Evolutionary conservation across 345 rosid genomes (phyloP).

Genomic region (Salix suchowensis): DNA sequence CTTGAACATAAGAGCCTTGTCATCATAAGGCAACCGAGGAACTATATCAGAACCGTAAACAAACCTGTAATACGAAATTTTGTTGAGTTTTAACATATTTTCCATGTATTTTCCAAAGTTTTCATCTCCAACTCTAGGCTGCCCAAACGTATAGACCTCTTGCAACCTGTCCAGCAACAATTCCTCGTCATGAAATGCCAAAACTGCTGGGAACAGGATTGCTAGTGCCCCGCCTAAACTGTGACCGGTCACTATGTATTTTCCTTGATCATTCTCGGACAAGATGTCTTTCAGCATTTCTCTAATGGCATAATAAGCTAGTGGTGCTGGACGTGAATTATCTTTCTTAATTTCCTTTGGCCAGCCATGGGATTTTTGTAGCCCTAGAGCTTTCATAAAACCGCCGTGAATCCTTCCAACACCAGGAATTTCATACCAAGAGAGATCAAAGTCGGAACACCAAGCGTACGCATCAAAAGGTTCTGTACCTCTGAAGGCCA

Average conservation of each 20-base stretch:
- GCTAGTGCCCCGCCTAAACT: conserved; percentile 81
- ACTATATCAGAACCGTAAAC: conserved; percentile 69
- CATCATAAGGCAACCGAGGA: conserved; percentile 58
- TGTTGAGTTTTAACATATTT: conserved; percentile 31
- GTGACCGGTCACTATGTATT: conserved; percentile 57
- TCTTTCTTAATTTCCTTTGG: conserved; percentile 34
- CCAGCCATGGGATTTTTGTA: conserved; percentile 56
- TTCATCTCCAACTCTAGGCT: conserved; percentile 74
- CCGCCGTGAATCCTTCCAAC: conserved; percentile 73
- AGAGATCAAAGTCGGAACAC: conserved; percentile 66
- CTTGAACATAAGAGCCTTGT: background rate
- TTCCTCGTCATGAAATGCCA: conserved; percentile 47
- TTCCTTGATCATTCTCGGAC: conserved; percentile 30
- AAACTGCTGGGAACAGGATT: conserved; percentile 50
- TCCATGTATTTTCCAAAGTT: conserved; percentile 55
- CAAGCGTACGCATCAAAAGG: conserved; percentile 61
- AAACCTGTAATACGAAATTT: conserved; percentile 43
- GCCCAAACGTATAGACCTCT: conserved; percentile 69
- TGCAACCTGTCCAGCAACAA: conserved; percentile 47
- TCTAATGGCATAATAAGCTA: conserved; percentile 59
- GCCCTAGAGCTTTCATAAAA: conserved; percentile 74
- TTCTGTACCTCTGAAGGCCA: conserved; percentile 68
- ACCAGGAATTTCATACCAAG: conserved; percentile 61
- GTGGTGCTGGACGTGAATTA: conserved; percentile 15
- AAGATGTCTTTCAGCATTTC: conserved; percentile 35